Evolutionary conservation across 2,329 filamentous ascomycete species (phyloP).

Genomic region (Cercospora berteroae): DNA sequence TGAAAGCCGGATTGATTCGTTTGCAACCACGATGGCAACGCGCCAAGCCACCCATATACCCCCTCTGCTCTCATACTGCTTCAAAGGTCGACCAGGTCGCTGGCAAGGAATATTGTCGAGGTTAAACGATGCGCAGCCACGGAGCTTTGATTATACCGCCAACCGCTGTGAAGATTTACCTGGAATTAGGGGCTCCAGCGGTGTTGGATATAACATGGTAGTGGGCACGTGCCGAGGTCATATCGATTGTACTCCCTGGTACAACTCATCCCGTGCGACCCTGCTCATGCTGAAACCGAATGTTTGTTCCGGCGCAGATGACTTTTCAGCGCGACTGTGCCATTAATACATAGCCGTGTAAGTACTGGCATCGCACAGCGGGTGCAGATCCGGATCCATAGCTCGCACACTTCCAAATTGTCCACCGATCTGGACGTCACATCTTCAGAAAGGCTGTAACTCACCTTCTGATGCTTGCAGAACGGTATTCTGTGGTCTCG

Average conservation of each 20-base stretch:
- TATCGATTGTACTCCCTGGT: background rate
- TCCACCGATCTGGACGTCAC: constrained; percentile 21
- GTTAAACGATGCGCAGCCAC: background rate
- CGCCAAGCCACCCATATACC: constrained; percentile 4
- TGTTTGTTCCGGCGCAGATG: background rate
- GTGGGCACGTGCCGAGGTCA: background rate
- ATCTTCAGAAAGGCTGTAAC: background rate
- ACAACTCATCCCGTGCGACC: background rate
- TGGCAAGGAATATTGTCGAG: background rate
- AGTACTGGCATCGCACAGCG: background rate
- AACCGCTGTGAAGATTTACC: background rate
- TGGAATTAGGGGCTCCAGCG: background rate
- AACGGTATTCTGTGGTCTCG: background rate
- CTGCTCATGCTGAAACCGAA: background rate
- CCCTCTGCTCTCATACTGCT: background rate
- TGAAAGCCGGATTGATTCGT: background rate
- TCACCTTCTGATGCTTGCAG: background rate
- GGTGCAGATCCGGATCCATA: background rate
- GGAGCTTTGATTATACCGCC: background rate
- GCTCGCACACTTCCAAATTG: constrained; percentile 13
- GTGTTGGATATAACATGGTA: background rate
- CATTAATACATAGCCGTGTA: background rate
- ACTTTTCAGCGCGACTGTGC: background rate
- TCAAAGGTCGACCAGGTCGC: background rate
- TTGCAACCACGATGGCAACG: constrained; percentile 11